Evolutionary conservation across 495 filamentous ascomycete species (phyloP).

Genomic region (Cercophora samala): DNA sequence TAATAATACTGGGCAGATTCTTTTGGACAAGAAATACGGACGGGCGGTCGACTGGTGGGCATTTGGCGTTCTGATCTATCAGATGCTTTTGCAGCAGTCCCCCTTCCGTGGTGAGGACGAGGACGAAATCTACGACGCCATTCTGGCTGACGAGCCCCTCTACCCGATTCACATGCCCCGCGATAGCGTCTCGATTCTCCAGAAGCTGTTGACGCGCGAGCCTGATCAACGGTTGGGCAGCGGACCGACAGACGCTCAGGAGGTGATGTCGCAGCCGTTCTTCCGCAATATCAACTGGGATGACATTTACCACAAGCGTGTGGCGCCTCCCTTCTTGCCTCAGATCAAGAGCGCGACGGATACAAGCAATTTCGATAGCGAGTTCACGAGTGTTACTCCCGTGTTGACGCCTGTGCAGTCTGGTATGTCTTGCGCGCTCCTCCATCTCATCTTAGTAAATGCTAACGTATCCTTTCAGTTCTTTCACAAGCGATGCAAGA

Average conservation of each 20-base stretch:
- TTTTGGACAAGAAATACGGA: constrained; percentile 97
- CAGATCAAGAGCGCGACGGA: constrained; percentile 87
- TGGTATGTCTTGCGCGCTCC: constrained; percentile 57
- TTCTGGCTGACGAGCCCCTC: constrained; percentile 93
- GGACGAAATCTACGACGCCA: constrained; percentile 99
- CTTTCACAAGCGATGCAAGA: constrained; percentile 99
- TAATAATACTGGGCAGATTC: constrained; percentile 56
- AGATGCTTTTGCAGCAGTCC: constrained; percentile 98
- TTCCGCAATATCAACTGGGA: constrained; percentile 99
- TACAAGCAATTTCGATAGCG: constrained; percentile 98
- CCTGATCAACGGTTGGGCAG: constrained; percentile 88
- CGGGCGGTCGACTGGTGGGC: constrained; percentile 99
- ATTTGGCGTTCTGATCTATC: constrained; percentile 99
- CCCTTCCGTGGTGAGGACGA: constrained; percentile 99
- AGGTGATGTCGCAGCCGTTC: constrained; percentile 98
- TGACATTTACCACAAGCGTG: constrained; percentile 92
- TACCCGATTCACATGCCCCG: constrained; percentile 99
- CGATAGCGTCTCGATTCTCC: constrained; percentile 94
- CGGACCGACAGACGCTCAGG: constrained; percentile 95
- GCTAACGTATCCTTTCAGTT: constrained; percentile 51
- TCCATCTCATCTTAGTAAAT: neutral
- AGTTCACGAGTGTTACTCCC: constrained; percentile 98
- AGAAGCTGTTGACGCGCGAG: constrained; percentile 95
- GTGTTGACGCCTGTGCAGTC: constrained; percentile 96
- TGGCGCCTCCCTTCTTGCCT: constrained; percentile 84